phyloP scores from a whole-genome alignment of 352 stramenopile genomes.

The Aphanomyces stellatus region DNA sequence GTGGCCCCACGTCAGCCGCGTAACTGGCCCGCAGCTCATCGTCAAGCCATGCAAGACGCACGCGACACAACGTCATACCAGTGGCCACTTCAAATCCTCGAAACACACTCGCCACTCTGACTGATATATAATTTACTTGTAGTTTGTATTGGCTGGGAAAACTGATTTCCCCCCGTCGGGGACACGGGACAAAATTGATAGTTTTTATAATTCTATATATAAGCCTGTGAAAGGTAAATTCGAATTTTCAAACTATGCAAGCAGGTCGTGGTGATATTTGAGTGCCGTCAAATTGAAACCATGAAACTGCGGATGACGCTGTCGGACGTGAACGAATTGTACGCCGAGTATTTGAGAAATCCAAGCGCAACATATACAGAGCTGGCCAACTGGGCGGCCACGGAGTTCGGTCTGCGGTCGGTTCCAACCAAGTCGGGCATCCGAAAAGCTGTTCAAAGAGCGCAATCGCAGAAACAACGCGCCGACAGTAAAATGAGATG shows the following conservation, averaged over 20 bases:
- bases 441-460: neutral
- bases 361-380: neutral
- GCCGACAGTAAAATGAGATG: neutral
- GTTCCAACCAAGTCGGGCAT: neutral
- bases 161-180: too few relatives aligned
- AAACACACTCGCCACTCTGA: too few relatives aligned
- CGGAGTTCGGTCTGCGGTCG: neutral
- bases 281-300: neutral
- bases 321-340: neutral
- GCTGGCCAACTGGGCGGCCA: neutral
- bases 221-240: too few relatives aligned
- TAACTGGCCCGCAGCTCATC: too few relatives aligned
- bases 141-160: too few relatives aligned
- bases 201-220: too few relatives aligned
- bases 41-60: too few relatives aligned
- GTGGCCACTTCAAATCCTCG: too few relatives aligned
- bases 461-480: neutral
- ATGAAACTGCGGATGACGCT: neutral
- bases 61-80: too few relatives aligned
- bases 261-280: neutral
- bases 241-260: neutral
- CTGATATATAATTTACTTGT: too few relatives aligned
- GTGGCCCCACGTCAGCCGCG: too few relatives aligned
- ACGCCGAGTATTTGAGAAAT: neutral
- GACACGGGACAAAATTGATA: too few relatives aligned